Conservation (phyloP, 495 filamentous ascomycete genomes). For the Neurospora sublineolata region DNA sequence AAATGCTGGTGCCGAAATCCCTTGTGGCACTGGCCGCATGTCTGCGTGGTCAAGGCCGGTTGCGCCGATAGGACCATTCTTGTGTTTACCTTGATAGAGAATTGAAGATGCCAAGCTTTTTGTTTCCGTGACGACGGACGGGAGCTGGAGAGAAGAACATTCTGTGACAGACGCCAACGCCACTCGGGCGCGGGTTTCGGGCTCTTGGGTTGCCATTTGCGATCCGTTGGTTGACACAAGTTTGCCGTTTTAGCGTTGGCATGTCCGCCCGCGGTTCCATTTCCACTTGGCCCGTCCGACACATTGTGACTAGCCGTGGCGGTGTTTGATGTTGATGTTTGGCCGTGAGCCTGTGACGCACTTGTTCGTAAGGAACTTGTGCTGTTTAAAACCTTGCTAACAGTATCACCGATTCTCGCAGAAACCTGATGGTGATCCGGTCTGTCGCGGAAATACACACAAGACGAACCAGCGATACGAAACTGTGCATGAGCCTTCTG, state of each 20-base stretch:
- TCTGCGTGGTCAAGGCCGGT: neutral
- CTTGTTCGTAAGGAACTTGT: neutral
- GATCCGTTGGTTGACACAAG: neutral
- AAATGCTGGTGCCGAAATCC: neutral
- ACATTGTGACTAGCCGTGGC: neutral
- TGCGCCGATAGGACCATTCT: neutral
- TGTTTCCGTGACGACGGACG: neutral
- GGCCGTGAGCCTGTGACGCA: neutral
- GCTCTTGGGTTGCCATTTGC: neutral
- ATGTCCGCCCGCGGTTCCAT: neutral
- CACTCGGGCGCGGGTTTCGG: neutral
- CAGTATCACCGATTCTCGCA: neutral
- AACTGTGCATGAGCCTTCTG: neutral
- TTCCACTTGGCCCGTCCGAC: neutral
- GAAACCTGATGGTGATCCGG: neutral
- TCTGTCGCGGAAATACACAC: neutral
- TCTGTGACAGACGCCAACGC: neutral
- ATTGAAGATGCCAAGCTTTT: neutral
- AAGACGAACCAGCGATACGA: neutral
- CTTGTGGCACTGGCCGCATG: neutral
- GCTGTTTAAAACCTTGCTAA: neutral
- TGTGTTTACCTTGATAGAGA: neutral
- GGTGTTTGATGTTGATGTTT: neutral
- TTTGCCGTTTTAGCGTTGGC: neutral
- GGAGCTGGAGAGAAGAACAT: neutral